phyloP scores from a whole-genome alignment of 441 rosid species.

The Pelargonium australe region DNA sequence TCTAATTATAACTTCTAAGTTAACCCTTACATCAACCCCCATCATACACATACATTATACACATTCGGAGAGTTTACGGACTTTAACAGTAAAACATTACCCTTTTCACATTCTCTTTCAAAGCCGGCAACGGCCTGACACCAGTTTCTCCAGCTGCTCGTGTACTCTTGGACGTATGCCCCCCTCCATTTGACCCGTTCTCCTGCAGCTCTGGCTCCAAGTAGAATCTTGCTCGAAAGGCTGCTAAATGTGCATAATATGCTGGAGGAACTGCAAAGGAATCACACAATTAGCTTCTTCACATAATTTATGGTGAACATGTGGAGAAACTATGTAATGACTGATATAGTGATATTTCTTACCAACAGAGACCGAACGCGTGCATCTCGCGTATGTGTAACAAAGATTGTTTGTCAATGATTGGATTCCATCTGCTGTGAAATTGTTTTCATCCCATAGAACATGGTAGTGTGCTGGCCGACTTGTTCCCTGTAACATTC shows the following conservation, averaged over 20 bases:
- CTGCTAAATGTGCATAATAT: conserved; percentile 94
- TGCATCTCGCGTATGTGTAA: conserved; percentile 96
- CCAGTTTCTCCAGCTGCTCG: conserved; percentile 47
- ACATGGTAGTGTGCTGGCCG: conserved; percentile 99
- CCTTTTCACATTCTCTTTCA: conserved; percentile 95
- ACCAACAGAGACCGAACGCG: conserved; percentile 96
- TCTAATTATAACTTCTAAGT: too few species aligned
- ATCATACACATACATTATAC: too few species aligned
- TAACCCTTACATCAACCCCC: too few species aligned
- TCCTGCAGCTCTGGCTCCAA: conserved; percentile 89
- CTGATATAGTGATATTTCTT: conserved; percentile 14
- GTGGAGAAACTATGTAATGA: not conserved
- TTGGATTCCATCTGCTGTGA: conserved; percentile 93
- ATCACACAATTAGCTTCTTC: conserved; percentile 2
- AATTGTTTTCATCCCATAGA: conserved; percentile 97
- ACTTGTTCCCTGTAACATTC: conserved; percentile 74
- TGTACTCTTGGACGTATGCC: conserved; percentile 27
- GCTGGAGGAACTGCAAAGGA: conserved; percentile 84
- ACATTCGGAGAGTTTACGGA: too few species aligned
- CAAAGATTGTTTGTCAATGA: conserved; percentile 94
- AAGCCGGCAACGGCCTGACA: conserved; percentile 80
- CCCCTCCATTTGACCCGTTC: conserved; percentile 46
- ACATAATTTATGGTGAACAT: not conserved
- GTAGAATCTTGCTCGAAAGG: conserved; percentile 95
- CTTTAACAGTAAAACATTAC: conserved; percentile 88